Base-by-base conservation (phyloP, 441 rosid species). In the Corymbia citriodora region DNA sequence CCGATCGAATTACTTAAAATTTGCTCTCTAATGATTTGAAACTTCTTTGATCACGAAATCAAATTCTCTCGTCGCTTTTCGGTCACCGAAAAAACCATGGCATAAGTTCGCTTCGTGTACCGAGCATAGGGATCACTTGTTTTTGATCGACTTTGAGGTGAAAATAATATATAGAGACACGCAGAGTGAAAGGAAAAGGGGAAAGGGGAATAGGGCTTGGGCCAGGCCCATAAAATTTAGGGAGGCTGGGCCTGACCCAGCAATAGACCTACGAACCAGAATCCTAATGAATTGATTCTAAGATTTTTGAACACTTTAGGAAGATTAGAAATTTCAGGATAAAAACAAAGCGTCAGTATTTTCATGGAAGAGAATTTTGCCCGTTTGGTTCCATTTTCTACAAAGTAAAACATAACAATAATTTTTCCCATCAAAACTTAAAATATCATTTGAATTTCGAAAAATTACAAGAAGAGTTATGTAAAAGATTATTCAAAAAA, bases 41-140 rank as follows among this genome's bases (percentile, higher is more conserved):
- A 21, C 13, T 10, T 19, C 16, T 1, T 12, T 21, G 3, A 4
- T 72, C 16, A 7, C 3, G 7, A 40, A 4, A 74, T 74, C 29
- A 21, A 40, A 40, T 21, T 40, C 4, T 0, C 5, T 0, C 0
- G 1, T 40, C 9, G 4, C 16, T 11, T 40, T 45, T 74, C 4
- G 0, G 36, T 19, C 29, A 19, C 7, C 0, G 0, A 10, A 72
- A 36, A 4, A 40, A 40, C 45, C 31, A 6, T 27, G 68, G 2
- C 50, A 23, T 74, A 40, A 74, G 83, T 40, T 74, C 3, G 0
- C 16, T 0, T 21, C 11, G 17, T 12, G 13, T 36, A 21, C 29
- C 50, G 3, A 40, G 10, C 0, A 0, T 40, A 11, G 83, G 45
- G 50, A 74, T 40, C 50, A 3, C 83, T 74, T 1, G 9, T 1